Conservation (phyloP, 2,329 filamentous ascomycete species). For the Alternaria brassicae region DNA sequence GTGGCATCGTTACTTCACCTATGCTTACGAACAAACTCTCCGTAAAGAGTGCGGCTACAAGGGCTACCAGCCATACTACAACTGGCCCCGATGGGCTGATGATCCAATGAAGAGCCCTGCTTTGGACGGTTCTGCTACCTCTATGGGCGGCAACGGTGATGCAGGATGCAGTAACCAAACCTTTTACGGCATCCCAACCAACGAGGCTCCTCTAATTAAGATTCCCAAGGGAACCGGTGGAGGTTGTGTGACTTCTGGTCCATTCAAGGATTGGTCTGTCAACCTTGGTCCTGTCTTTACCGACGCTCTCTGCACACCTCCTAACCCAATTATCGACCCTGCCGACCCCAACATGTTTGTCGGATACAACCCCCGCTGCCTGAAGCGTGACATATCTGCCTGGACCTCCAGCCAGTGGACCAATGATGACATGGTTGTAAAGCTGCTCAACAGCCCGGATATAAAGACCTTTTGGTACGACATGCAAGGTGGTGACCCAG, state of each 20-base stretch:
- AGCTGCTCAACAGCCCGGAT: constrained; percentile 35
- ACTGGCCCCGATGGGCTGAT: constrained; percentile 38
- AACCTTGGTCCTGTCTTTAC: constrained; percentile 58
- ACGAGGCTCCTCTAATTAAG: constrained; percentile 34
- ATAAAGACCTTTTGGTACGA: constrained; percentile 50
- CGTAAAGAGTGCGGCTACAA: constrained; percentile 41
- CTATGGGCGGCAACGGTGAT: constrained; percentile 56
- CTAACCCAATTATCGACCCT: constrained; percentile 38
- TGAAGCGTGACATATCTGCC: constrained; percentile 47
- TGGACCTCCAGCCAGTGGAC: constrained; percentile 38
- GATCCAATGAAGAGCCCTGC: constrained; percentile 55
- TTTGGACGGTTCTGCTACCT: constrained; percentile 62
- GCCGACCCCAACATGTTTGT: constrained; percentile 34
- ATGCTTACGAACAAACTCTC: constrained; percentile 38
- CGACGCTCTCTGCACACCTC: constrained; percentile 37
- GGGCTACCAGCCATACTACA: constrained; percentile 42
- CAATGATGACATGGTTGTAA: constrained; percentile 37
- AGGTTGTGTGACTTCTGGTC: constrained; percentile 61
- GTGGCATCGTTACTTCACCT: constrained; percentile 40
- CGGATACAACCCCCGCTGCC: constrained; percentile 45
- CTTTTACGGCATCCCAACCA: constrained; percentile 34
- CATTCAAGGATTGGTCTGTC: constrained; percentile 56
- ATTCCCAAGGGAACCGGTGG: constrained; percentile 61
- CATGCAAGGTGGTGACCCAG: constrained; percentile 46
- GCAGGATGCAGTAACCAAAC: constrained; percentile 34